A percentile compares a stretch with the other conserved stretches of the same genome.
phyloP scores from a whole-genome alignment of 768 basidiomycete species.

The Tricholomella constricta region DNA sequence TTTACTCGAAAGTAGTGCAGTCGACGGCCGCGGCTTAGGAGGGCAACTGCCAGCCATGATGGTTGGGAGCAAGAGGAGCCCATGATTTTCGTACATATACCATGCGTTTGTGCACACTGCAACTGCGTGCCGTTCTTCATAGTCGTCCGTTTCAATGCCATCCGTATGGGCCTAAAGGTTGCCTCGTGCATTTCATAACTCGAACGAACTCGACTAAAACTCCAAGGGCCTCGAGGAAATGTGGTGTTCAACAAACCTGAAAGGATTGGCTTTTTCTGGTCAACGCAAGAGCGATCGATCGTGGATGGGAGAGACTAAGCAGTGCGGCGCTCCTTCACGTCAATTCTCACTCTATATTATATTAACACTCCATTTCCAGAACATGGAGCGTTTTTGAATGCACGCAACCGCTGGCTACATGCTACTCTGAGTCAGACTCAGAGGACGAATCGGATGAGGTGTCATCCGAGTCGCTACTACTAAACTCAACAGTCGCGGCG shows the following conservation, averaged over 20 bases:
- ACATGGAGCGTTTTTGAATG: too few species aligned
- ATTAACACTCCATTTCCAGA: too few species aligned
- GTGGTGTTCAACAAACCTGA: too few species aligned
- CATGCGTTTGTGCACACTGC: slow-evolving; percentile 10
- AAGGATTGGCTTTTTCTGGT: too few species aligned
- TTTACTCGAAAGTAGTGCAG: slow-evolving; percentile 1
- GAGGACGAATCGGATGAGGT: slow-evolving; percentile 15
- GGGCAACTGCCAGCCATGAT: slow-evolving; percentile 23
- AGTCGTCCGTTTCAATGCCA: background rate
- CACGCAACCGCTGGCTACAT: too few species aligned
- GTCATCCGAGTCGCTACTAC: slow-evolving; percentile 11
- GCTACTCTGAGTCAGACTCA: too few species aligned
- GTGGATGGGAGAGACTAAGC: too few species aligned
- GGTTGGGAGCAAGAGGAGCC: slow-evolving; percentile 11
- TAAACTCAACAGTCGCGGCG: slow-evolving; percentile 11
- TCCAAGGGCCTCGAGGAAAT: background rate
- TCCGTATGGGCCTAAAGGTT: background rate
- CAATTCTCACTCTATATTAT: too few species aligned
- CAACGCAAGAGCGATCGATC: too few species aligned
- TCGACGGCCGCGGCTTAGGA: slow-evolving; percentile 1
- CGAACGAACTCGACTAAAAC: background rate
- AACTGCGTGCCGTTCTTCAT: slow-evolving; percentile 13
- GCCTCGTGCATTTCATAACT: slow-evolving; percentile 13
- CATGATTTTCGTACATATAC: background rate
- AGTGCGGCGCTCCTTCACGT: too few species aligned